A percentile compares a stretch with the other conserved stretches of the same genome.
Conservation (phyloP, 352 stramenopile species). For the Pythium myriotylum region DNA sequence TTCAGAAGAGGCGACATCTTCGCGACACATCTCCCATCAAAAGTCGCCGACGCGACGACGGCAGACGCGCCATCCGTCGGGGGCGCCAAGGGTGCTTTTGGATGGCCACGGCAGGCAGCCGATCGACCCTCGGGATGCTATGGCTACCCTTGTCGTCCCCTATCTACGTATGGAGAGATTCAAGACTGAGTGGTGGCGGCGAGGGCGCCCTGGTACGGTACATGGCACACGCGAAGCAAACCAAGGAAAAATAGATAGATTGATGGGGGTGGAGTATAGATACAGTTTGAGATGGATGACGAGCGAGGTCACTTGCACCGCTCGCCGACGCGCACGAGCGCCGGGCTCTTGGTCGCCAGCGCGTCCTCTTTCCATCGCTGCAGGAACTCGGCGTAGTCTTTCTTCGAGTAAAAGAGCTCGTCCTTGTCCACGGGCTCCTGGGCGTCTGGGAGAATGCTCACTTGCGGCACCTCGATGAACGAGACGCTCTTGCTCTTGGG, state of each 20-base stretch:
- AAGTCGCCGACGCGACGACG: neutral
- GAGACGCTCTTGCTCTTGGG: slow-evolving; percentile 32
- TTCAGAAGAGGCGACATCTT: slow-evolving; percentile 1
- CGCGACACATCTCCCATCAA: neutral
- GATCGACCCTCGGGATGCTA: too few relatives aligned
- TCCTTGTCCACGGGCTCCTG: slow-evolving; percentile 28
- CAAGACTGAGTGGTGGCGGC: neutral
- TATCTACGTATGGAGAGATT: neutral
- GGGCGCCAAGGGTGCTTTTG: neutral
- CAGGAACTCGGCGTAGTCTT: slow-evolving; percentile 35
- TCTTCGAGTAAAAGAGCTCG: slow-evolving; percentile 36
- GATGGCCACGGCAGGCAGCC: too few relatives aligned
- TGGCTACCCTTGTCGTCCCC: too few relatives aligned
- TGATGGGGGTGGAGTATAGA: slow-evolving; percentile 20
- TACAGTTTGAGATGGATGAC: slow-evolving; percentile 11
- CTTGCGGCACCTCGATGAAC: slow-evolving; percentile 28
- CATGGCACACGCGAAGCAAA: neutral
- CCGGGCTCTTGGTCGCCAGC: slow-evolving; percentile 20
- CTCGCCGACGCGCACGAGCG: slow-evolving; percentile 27
- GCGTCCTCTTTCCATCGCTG: slow-evolving; percentile 32
- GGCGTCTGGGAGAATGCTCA: slow-evolving; percentile 28
- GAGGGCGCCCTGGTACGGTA: neutral
- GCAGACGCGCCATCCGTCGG: neutral
- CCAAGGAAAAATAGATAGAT: neutral
- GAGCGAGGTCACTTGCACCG: slow-evolving; percentile 26